Evolutionary conservation across 179 eudicot species (phyloP), one percentile per base, ranked within the genome.

Genomic region (Vitellaria paradoxa): DNA sequence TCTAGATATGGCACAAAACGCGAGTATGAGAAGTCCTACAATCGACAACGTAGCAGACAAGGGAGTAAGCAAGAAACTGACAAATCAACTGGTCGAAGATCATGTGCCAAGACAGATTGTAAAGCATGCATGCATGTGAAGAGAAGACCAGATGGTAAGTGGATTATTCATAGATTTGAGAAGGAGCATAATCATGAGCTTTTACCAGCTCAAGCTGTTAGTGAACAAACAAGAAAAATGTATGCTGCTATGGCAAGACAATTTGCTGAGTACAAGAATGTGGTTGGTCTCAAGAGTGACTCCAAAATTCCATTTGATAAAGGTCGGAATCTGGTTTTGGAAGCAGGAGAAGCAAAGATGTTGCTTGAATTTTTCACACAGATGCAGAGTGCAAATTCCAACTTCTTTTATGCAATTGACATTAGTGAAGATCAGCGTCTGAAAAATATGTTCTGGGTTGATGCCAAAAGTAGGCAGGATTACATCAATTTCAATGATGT

Each of bases 1-100:
- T 96, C 99, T 53, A 91, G 93, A 77, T 96, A 96, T 83, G 99
- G 99, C n/a, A 89, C 93, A 52, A 96, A 93, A 81, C 89, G 96
- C 12, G 97, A 93, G 73, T 89, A 93, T 77, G 97, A 91, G 64
- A 93, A 93, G 82, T 88, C 91, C 15, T 73, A 60, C 30, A 91
- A 88, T 80, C 87, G 91, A 23, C 93, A 91, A 59, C 89, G 95
- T 60, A 79, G 87, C 63, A 82, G 97, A 72, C 92, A 88, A 80
- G 98, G 93, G 59, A 83, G 78, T 74, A 91, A 91, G 73, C 83
- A 84, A 73, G 93, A 91, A 72, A 69, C 78, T 12, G 96, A 88
- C 52, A 91, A 87, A 76, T 82, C 87, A 50, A 78, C 88, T 12
- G 82, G 89, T 46, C 83, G 89, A 30, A 70, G 89, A 70, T 83